These are phyloP conservation scores for Phytophthora colocasiae DNA, from an alignment of 352 stramenopile species.

Conservation along the genomic window DNA sequence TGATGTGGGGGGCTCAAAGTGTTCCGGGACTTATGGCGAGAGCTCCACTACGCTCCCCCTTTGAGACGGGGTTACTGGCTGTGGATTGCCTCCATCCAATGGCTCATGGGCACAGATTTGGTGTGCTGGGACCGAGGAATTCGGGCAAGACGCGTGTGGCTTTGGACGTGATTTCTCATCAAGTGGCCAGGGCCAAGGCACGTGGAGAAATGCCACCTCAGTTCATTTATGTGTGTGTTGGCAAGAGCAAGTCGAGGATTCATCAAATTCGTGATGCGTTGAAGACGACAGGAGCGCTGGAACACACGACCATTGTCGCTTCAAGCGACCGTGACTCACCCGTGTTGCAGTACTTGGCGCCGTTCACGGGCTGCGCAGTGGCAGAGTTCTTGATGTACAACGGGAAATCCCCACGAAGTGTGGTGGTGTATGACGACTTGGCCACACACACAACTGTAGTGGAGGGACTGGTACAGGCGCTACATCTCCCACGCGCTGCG, in stretches of 20 bases:
- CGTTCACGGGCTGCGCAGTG: constrained; percentile 80
- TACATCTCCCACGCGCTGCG: constrained; percentile 66
- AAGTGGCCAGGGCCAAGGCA: constrained; percentile 46
- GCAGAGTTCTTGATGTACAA: constrained; percentile 76
- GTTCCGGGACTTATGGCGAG: constrained; percentile 75
- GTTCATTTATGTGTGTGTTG: constrained; percentile 80
- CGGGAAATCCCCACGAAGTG: constrained; percentile 52
- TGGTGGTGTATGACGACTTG: constrained; percentile 86
- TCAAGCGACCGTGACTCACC: constrained; percentile 70
- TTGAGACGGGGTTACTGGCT: constrained; percentile 69
- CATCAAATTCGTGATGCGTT: constrained; percentile 74
- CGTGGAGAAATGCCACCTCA: constrained; percentile 52
- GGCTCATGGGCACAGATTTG: constrained; percentile 74
- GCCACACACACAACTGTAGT: constrained; percentile 77
- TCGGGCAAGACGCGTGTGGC: constrained; percentile 76
- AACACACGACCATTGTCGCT: constrained; percentile 74
- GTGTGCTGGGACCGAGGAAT: constrained; percentile 68
- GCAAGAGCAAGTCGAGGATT: constrained; percentile 64
- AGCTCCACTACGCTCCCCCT: constrained; percentile 52
- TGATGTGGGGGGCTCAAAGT: constrained; percentile 64
- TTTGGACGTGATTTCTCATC: constrained; percentile 72
- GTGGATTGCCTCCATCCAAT: constrained; percentile 85
- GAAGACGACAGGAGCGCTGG: constrained; percentile 45
- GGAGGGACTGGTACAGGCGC: constrained; percentile 75
- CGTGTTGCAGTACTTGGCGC: constrained; percentile 82